Evolutionary conservation across 192 early-diverging fungal species (phyloP), one percentile per base, ranked within the genome.

Genomic region (Gigaspora rosea): DNA sequence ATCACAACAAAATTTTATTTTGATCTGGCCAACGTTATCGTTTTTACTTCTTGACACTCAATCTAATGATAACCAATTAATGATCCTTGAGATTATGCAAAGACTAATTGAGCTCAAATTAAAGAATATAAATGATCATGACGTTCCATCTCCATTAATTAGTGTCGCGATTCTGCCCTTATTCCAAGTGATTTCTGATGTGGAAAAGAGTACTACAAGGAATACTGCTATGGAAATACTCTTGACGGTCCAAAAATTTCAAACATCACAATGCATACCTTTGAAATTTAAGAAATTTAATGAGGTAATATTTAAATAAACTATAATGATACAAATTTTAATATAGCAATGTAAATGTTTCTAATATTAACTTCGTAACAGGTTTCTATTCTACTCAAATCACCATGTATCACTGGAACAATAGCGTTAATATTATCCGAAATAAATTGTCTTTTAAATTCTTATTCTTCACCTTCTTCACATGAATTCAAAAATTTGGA

Each of bases 131-230:
- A 50, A 54, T 33, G 47, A 65, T 1, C 10, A 72, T 6, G 56
- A 75, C 12, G 13, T 82, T 49, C 49, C 72, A 15, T 18, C 49
- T 4, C 54, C 73, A 36, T 75, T 80, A 71, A 80, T 80, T 16
- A 75, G 80, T 56, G 12, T 86, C 51, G 86, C 83, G 12, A 82
- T 88, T 16, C 70, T 89, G 10, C 85, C 88, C 8, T 76, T 88
- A 13, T 85, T 88, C 51, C 88, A 89, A 50, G 80, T 83, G 36
- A 72, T 89, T 22, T 75, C 85, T 4, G 88, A 89, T 54, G 66
- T 76, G 9, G 74, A 66, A 10, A 62, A 71, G 18, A 77, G 79
- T 7, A 6, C 13, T 1, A 58, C 73, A 27, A 80, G 66, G 65
- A 82, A 80, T 62, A 76, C 68, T 51, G 80, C 79, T 35, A 77